Conservation (phyloP, 1,284 basidiomycete genomes). For the Schizophyllum commune region DNA sequence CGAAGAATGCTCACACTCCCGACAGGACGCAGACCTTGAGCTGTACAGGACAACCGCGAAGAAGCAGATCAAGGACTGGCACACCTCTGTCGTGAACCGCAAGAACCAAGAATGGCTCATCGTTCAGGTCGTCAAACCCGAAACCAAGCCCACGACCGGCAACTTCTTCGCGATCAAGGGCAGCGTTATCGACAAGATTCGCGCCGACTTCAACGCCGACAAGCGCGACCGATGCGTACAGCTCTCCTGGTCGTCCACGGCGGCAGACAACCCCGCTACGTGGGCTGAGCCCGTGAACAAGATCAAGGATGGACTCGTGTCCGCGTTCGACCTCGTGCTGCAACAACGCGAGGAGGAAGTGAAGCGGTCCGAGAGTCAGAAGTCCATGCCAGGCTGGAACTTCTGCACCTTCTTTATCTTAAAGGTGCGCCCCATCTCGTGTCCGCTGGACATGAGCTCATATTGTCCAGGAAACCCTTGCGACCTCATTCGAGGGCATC, state of each 20-base stretch:
- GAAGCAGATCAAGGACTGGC: constrained; percentile 91
- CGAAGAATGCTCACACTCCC: constrained; percentile 2
- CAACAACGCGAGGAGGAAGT: constrained; percentile 83
- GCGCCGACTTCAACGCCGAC: constrained; percentile 86
- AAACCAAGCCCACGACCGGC: constrained; percentile 48
- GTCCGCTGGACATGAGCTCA: background rate
- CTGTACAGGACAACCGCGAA: constrained; percentile 71
- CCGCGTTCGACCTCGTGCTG: constrained; percentile 77
- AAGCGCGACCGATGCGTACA: constrained; percentile 86
- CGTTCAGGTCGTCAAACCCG: constrained; percentile 73
- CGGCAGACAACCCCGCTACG: constrained; percentile 67
- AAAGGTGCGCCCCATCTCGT: constrained; percentile 49
- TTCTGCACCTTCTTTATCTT: constrained; percentile 94
- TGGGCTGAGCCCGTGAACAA: constrained; percentile 90
- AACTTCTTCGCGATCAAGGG: constrained; percentile 78
- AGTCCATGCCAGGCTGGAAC: constrained; percentile 91
- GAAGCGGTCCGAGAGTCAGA: constrained; percentile 76
- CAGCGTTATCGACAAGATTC: constrained; percentile 85
- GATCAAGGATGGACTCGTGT: constrained; percentile 82
- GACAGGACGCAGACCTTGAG: constrained; percentile 74
- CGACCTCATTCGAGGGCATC: constrained; percentile 87
- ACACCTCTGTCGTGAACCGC: constrained; percentile 54
- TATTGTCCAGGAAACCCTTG: constrained; percentile 76
- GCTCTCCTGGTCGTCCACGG: constrained; percentile 54
- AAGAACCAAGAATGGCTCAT: constrained; percentile 89